Evolutionary conservation across 2,329 filamentous ascomycete genomes (phyloP).

Genomic region (Trichoderma gracile): DNA sequence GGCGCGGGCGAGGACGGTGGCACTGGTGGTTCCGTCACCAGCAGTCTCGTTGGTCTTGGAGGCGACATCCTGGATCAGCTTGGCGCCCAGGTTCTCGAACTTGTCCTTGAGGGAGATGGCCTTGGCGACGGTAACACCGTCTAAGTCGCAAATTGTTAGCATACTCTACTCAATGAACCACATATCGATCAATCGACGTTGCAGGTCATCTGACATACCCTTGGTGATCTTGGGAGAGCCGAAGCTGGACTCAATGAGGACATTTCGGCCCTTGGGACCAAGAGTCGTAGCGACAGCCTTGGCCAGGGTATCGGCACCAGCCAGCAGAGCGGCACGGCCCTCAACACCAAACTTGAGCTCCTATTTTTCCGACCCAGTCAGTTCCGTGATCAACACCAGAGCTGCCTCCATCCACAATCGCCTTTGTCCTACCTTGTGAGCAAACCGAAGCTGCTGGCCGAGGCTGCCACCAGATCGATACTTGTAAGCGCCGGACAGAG

Average conservation of each 20-base stretch:
- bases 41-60: constrained; percentile 99
- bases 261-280: constrained; percentile 97
- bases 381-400: constrained; percentile 35
- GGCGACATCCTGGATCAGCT: constrained; percentile 94
- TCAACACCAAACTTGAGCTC: constrained; percentile 99
- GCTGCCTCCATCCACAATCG: constrained; percentile 24
- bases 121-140: constrained; percentile 87
- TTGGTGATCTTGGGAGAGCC: constrained; percentile 99
- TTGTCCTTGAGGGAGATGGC: constrained; percentile 95
- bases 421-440: constrained; percentile 76
- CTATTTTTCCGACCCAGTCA: constrained; percentile 46
- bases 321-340: constrained; percentile 81
- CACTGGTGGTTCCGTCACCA: constrained; percentile 97
- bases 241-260: constrained; percentile 97
- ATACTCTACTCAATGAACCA: no score
- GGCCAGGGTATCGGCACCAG: constrained; percentile 94
- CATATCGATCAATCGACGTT: no score
- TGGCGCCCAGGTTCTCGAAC: constrained; percentile 98
- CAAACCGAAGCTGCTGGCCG: constrained; percentile 90
- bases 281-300: constrained; percentile 95
- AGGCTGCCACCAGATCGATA: constrained; percentile 65
- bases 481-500: constrained; percentile 70
- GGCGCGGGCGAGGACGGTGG: constrained; percentile 92
- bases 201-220: no score
- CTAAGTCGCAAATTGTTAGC: constrained; percentile 44